These are phyloP conservation scores for Triticum timopheevii DNA, from an alignment of 176 grass and related monocot genomes.

Conservation along the genomic window DNA sequence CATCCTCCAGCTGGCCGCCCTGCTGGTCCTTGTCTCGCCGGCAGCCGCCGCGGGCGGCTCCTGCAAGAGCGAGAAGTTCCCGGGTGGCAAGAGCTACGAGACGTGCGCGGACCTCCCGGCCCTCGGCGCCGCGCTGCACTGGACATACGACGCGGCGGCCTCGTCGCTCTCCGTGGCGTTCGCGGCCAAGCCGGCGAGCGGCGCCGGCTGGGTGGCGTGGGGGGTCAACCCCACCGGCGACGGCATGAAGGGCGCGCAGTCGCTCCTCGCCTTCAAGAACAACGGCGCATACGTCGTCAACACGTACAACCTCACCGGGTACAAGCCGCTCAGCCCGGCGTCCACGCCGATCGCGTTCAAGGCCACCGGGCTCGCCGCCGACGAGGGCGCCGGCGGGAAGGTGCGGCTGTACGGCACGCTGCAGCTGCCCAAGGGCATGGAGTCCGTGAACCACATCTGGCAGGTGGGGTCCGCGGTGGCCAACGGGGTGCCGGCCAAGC, in stretches of 20 bases:
- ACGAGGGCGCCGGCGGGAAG: slow-evolving; percentile 35
- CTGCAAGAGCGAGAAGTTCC: slow-evolving; percentile 39
- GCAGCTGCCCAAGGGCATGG: slow-evolving; percentile 33
- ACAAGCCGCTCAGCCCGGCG: neutral
- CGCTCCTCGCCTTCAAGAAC: slow-evolving; percentile 43
- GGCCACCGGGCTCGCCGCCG: slow-evolving; percentile 41
- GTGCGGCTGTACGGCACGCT: slow-evolving; percentile 60
- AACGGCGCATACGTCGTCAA: slow-evolving; percentile 4
- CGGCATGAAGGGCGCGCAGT: slow-evolving; percentile 64
- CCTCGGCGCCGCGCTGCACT: slow-evolving; percentile 55
- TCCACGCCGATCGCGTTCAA: slow-evolving; percentile 31
- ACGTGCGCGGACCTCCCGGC: slow-evolving; percentile 39
- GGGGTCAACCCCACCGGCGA: slow-evolving; percentile 57
- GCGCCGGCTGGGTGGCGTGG: slow-evolving; percentile 65
- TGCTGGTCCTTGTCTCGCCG: neutral
- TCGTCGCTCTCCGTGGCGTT: slow-evolving; percentile 54
- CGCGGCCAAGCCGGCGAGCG: slow-evolving; percentile 25
- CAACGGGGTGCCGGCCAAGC: slow-evolving; percentile 41
- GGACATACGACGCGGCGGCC: slow-evolving; percentile 47
- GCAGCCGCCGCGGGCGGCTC: neutral
- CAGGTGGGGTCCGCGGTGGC: slow-evolving; percentile 54
- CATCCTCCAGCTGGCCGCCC: neutral
- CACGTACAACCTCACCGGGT: slow-evolving; percentile 55
- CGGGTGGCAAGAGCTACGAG: slow-evolving; percentile 19
- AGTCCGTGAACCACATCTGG: slow-evolving; percentile 73